A percentile compares a stretch with the other conserved stretches of the same genome.
These are phyloP conservation scores for Xylaria sp. DNA, from an alignment of 2,329 filamentous ascomycete genomes.

Conservation along the genomic window DNA sequence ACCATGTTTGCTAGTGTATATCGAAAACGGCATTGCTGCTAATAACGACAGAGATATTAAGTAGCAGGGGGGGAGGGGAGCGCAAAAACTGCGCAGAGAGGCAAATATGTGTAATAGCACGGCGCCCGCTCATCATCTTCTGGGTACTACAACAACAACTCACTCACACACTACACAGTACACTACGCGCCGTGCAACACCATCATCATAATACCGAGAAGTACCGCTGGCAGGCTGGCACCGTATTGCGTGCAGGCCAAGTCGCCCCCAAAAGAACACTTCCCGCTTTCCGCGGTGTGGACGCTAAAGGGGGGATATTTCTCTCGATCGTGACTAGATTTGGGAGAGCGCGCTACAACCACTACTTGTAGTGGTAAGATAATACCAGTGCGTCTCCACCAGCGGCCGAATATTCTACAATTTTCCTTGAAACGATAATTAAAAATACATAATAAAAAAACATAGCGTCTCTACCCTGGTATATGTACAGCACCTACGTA, in stretches of 20 bases:
- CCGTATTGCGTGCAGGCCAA: constrained; percentile 40
- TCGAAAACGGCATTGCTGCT: constrained; percentile 30
- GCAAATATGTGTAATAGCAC: not conserved
- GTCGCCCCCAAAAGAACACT: constrained; percentile 37
- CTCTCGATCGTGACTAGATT: constrained; percentile 36
- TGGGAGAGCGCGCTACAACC: constrained; percentile 38
- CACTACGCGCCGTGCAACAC: constrained; percentile 18
- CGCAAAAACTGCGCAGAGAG: constrained; percentile 6
- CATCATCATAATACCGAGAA: constrained; percentile 11
- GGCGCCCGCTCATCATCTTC: constrained; percentile 14
- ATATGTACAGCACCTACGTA: not conserved
- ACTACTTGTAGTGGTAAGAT: constrained; percentile 22
- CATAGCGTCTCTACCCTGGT: too few relatives aligned
- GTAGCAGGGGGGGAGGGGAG: constrained; percentile 18
- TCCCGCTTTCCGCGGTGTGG: constrained; percentile 50
- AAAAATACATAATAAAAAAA: too few relatives aligned
- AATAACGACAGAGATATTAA: constrained; percentile 31
- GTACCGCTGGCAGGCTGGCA: constrained; percentile 14
- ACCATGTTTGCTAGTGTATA: constrained; percentile 5
- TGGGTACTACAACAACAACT: not conserved
- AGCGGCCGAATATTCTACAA: not conserved
- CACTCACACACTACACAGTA: constrained; percentile 23
- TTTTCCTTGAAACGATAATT: not conserved
- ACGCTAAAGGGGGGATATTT: constrained; percentile 39
- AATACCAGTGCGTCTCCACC: constrained; percentile 15